Base-by-base conservation (phyloP, 1,284 basidiomycete genomes). In the Ustilago shanxiensis region DNA sequence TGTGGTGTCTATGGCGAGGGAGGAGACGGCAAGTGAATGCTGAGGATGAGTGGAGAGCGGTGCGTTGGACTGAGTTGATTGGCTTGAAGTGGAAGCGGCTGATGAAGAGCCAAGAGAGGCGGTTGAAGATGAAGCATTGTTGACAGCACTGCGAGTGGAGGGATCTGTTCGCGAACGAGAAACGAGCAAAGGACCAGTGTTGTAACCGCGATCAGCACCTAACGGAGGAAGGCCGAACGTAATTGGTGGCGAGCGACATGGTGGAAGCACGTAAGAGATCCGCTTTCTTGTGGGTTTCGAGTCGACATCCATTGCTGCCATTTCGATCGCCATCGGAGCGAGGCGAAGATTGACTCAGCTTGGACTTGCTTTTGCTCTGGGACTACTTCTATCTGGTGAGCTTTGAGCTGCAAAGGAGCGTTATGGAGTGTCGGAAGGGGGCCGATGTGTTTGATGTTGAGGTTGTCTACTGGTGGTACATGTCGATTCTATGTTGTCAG, bases 11-110 rank as follows among this genome's bases (percentile, higher is more conserved):
- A 83, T 66, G 14, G 83, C 80, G 24, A 85, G 77, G 8, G 79
- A 80, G 18, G 82, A 83, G 33, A 85, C 75, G 18, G 84, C 79
- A 0, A 83, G 77, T n/a, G 76, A 72, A 45, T 85, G 84, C 47
- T 74, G 72, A 0, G 83, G 80, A 66, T 80, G 79, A 2, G 61
- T 37, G 28, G 62, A 41, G 44, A 58, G 57, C 1, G 64, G 49
- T 16, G 60, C 63, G 45, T 71, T 60, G 16, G 60, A 72, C 47
- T 53, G 66, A 14, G 55, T 66, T 3, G 69, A 62, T 1, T 35
- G 58, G 33, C 53, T 63, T 0, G 60, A 65, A 1, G 60, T 44
- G 2, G 60, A 60, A 35, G 61, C 61, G 5, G 33, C 24, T 5
- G 58, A 64, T 8, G 37, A 51, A 13, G 68, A 60, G 8, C 49